These are phyloP conservation scores for Pseudogymnoascus sp. DNA, from an alignment of 2,329 filamentous ascomycete species.

Conservation along the genomic window DNA sequence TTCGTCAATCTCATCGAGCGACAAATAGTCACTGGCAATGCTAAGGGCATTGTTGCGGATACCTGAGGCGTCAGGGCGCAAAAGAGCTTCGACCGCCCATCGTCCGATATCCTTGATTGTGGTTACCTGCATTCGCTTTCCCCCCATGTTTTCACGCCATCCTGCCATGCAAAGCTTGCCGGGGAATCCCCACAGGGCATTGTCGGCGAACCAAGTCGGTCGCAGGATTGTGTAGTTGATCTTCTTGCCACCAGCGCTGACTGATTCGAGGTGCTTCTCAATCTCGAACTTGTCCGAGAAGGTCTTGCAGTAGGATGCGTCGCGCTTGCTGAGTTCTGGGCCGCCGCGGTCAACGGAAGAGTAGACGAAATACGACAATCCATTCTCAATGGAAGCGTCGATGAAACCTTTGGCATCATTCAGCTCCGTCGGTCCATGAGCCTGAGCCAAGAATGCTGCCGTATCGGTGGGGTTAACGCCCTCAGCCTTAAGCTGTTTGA, in stretches of 20 bases:
- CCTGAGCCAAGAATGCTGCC: conserved; percentile 30
- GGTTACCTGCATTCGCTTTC: conserved; percentile 35
- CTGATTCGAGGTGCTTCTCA: conserved; percentile 44
- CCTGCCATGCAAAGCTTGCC: conserved; percentile 26
- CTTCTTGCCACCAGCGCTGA: conserved; percentile 26
- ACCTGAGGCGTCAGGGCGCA: conserved; percentile 31
- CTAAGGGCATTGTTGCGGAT: conserved; percentile 31
- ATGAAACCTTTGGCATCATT: conserved; percentile 44
- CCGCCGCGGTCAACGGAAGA: conserved; percentile 51
- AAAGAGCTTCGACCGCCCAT: conserved; percentile 38
- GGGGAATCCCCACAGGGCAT: conserved; percentile 23
- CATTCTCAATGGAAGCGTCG: conserved; percentile 41
- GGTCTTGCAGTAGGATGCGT: conserved; percentile 44
- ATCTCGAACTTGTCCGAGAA: conserved; percentile 49
- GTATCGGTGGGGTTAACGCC: conserved; percentile 48
- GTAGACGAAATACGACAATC: conserved; percentile 48
- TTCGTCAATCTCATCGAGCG: conserved; percentile 27
- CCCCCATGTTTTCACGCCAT: conserved; percentile 25
- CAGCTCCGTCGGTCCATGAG: conserved; percentile 33
- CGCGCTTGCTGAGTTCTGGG: conserved; percentile 34
- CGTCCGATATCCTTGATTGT: conserved; percentile 38
- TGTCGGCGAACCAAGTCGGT: conserved; percentile 49
- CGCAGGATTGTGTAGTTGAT: conserved; percentile 50
- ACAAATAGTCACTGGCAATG: conserved; percentile 40
- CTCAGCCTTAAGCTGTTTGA: conserved; percentile 34